Conservation (phyloP, 768 basidiomycete genomes). For the Royoungia palumana region DNA sequence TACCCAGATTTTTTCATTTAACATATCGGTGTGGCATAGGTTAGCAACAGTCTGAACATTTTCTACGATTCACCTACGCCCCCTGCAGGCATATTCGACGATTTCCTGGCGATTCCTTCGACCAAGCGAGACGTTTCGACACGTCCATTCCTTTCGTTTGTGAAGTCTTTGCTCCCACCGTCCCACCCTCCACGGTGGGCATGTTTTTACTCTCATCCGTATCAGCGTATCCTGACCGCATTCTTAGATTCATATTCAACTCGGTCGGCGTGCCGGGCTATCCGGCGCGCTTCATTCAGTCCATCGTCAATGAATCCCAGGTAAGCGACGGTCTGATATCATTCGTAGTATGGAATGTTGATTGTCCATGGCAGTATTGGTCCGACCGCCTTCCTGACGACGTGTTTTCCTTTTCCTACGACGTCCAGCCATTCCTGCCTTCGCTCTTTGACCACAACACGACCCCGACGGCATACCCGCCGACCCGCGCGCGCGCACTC, state of each 20-base stretch:
- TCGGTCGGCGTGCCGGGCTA: not conserved
- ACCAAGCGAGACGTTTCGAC: constrained; percentile 6
- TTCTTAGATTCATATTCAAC: constrained; percentile 4
- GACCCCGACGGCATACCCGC: constrained; percentile 45
- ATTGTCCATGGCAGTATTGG: too few species aligned
- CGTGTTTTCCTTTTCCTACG: constrained; percentile 10
- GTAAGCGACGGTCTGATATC: constrained; percentile 5
- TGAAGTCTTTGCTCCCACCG: constrained; percentile 1
- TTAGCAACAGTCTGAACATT: constrained; percentile 30
- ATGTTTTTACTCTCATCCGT: not conserved
- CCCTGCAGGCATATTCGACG: constrained; percentile 20
- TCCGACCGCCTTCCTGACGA: not conserved
- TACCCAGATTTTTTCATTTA: not conserved
- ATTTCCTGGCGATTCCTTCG: constrained; percentile 22
- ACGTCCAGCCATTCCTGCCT: constrained; percentile 51
- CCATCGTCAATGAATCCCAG: constrained; percentile 12
- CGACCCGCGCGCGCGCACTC: constrained; percentile 32
- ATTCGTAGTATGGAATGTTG: too few species aligned
- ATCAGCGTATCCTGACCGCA: not conserved
- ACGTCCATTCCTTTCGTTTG: constrained; percentile 14
- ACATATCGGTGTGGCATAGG: not conserved
- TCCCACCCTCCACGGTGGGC: constrained; percentile 5
- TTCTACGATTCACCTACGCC: constrained; percentile 51
- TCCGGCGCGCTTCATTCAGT: not conserved
- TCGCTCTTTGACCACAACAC: constrained; percentile 36